A percentile compares a stretch with the other conserved stretches of the same genome.
Evolutionary conservation across 768 basidiomycete species (phyloP).

Genomic region (Imleria badia): DNA sequence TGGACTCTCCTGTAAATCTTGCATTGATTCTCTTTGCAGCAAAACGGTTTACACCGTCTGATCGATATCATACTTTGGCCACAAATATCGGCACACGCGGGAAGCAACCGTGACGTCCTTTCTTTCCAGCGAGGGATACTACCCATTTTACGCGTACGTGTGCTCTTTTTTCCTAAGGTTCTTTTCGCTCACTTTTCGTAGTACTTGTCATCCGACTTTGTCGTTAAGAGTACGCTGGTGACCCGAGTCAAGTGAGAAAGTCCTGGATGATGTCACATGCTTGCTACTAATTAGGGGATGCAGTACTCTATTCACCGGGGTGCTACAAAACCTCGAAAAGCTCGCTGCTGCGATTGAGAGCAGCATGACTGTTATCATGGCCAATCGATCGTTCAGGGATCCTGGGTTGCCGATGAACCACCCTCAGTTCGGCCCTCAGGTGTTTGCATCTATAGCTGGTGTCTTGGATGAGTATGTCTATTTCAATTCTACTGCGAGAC

Average conservation of each 20-base stretch:
- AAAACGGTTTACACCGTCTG: constrained; percentile 51
- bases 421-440: constrained; percentile 36
- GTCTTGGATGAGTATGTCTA: constrained; percentile 51
- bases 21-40: constrained; percentile 28
- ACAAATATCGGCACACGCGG: constrained; percentile 39
- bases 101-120: constrained; percentile 34
- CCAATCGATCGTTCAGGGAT: constrained; percentile 35
- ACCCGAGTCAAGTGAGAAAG: constrained; percentile 51
- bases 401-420: constrained; percentile 9
- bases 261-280: neutral
- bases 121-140: constrained; percentile 63
- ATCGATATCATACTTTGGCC: constrained; percentile 49
- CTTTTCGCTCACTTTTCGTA: constrained; percentile 21
- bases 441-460: constrained; percentile 46
- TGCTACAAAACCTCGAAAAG: constrained; percentile 46
- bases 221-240: constrained; percentile 54
- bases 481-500: constrained; percentile 14
- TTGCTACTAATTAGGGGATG: constrained; percentile 5
- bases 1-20: accelerated
- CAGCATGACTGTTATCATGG: constrained; percentile 37
- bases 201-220: constrained; percentile 60
- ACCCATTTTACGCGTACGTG: constrained; percentile 49
- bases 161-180: neutral
- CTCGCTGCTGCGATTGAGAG: constrained; percentile 41
- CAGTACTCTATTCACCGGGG: constrained; percentile 45